phyloP scores from a whole-genome alignment of 306 rosid genomes.

The Malus fusca region DNA sequence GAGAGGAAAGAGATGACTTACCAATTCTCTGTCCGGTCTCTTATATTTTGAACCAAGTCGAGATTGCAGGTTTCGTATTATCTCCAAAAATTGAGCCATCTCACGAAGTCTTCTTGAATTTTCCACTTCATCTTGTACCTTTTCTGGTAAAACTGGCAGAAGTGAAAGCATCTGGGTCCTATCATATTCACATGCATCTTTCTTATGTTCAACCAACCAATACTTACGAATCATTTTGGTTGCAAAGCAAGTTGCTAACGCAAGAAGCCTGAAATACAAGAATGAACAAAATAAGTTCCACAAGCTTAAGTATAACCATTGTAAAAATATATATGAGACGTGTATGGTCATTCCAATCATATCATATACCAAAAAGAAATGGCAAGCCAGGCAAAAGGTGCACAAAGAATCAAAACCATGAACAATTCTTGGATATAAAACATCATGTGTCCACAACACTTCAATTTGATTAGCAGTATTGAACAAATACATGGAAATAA shows the following conservation, averaged over 20 bases:
- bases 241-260: slow-evolving; percentile 67
- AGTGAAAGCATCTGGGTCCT: slow-evolving; percentile 39
- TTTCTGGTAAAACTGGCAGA: slow-evolving; percentile 44
- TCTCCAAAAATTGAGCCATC: slow-evolving; percentile 92
- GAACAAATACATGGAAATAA: not conserved
- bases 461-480: not conserved
- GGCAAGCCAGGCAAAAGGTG: not conserved
- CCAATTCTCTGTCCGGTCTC: slow-evolving; percentile 70
- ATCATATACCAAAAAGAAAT: not conserved
- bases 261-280: slow-evolving; percentile 64
- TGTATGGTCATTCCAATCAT: not conserved
- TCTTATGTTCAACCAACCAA: slow-evolving; percentile 58
- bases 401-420: not conserved
- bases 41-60: slow-evolving; percentile 61
- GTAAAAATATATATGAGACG: not conserved
- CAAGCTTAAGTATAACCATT: not conserved
- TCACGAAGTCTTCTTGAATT: slow-evolving; percentile 59
- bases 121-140: slow-evolving; percentile 39
- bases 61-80: slow-evolving; percentile 70
- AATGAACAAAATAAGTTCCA: slow-evolving; percentile 16
- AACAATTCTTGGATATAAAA: not conserved
- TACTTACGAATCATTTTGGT: slow-evolving; percentile 78
- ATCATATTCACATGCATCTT: slow-evolving; percentile 28
- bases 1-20: slow-evolving; percentile 28
- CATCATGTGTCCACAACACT: not conserved